Evolutionary conservation across 257 asterid species (phyloP).

Genomic region (Cordia subcordata): DNA sequence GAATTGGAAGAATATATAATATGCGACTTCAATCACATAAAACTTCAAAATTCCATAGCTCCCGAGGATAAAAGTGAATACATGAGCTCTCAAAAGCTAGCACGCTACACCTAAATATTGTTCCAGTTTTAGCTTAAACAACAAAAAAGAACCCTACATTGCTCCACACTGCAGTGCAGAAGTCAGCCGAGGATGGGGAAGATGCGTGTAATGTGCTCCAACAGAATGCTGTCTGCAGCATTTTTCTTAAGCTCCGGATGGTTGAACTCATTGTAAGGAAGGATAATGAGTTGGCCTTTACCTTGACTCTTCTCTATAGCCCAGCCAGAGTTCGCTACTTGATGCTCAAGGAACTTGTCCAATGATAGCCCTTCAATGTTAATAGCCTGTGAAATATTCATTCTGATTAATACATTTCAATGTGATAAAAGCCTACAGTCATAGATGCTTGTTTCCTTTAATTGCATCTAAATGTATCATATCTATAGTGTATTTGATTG

Average conservation of each 20-base stretch:
- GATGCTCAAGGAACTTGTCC: constrained; percentile 81
- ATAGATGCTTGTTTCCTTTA: background rate
- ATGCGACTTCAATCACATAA: background rate
- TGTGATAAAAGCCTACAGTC: too few species aligned
- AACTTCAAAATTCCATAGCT: background rate
- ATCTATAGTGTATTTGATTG: too few species aligned
- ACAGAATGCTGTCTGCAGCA: constrained; percentile 47
- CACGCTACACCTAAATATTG: too few species aligned
- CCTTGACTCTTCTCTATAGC: constrained; percentile 53
- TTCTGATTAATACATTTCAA: too few species aligned
- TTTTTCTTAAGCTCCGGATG: constrained; percentile 74
- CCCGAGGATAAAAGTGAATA: too few species aligned
- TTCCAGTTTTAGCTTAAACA: too few species aligned
- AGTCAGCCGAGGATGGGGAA: constrained; percentile 70
- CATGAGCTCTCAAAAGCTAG: too few species aligned
- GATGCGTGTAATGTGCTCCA: constrained; percentile 71
- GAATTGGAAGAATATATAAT: too few species aligned
- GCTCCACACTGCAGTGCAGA: too few species aligned
- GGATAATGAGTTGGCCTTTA: constrained; percentile 50
- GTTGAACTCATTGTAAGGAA: constrained; percentile 70
- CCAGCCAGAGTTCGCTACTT: constrained; percentile 60
- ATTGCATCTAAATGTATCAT: too few species aligned
- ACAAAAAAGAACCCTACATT: too few species aligned
- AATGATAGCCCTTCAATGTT: constrained; percentile 68
- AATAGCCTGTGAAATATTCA: constrained; percentile 59